Evolutionary conservation across 805 yeast genomes (phyloP).

Genomic region (Saccharomycopsis synnaedendra): DNA sequence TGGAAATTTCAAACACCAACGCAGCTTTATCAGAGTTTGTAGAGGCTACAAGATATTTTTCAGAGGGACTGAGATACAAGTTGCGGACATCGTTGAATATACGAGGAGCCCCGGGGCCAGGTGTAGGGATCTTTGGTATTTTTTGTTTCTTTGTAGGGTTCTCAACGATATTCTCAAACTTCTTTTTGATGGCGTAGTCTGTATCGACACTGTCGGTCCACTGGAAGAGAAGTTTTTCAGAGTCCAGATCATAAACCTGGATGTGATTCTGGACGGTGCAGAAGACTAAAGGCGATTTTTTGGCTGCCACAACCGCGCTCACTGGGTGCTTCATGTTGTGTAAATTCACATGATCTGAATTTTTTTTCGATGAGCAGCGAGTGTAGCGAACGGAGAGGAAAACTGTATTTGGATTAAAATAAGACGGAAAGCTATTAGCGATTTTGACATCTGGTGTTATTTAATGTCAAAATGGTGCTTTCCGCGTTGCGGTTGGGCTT

Average conservation of each 20-base stretch:
- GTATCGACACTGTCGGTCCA: constrained; percentile 56
- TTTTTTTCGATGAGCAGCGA: too few species aligned
- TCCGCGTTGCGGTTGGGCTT: too few species aligned
- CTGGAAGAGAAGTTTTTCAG: constrained; percentile 35
- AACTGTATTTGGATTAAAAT: too few species aligned
- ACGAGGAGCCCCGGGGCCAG: constrained; percentile 56
- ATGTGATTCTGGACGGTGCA: constrained; percentile 48
- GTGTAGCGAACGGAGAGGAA: too few species aligned
- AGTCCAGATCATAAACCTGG: constrained; percentile 34
- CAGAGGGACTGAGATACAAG: constrained; percentile 41
- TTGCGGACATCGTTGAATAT: constrained; percentile 49
- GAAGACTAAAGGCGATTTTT: constrained; percentile 37
- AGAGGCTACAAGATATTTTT: constrained; percentile 47
- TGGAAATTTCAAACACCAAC: constrained; percentile 40
- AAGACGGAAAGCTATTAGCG: too few species aligned
- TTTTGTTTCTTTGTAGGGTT: constrained; percentile 22
- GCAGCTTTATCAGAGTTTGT: constrained; percentile 81
- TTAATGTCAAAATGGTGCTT: too few species aligned
- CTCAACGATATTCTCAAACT: constrained; percentile 31
- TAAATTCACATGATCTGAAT: neutral
- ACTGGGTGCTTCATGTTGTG: constrained; percentile 55
- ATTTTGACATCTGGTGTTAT: too few species aligned
- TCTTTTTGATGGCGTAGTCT: constrained; percentile 33
- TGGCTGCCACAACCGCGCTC: constrained; percentile 40
- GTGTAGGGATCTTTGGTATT: constrained; percentile 42